Conservation (phyloP, 345 rosid genomes). For the Eucalyptus albens region DNA sequence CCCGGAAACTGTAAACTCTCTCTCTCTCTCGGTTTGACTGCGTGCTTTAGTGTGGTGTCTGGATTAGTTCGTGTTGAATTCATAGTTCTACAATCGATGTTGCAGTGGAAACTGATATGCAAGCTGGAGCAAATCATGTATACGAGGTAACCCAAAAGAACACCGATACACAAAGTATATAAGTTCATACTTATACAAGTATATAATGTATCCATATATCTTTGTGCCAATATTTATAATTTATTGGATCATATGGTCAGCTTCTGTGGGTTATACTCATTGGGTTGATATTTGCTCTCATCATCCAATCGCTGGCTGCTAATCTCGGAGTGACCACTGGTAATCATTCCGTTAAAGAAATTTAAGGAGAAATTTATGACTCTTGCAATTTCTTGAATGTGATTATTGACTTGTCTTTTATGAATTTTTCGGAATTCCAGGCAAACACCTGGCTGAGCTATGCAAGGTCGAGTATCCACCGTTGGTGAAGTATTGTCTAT, state of each 20-base stretch:
- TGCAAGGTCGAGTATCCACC: constrained; percentile 20
- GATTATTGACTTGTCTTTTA: neutral
- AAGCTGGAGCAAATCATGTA: constrained; percentile 53
- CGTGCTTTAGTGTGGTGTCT: neutral
- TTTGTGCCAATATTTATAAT: neutral
- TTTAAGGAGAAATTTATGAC: neutral
- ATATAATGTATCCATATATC: neutral
- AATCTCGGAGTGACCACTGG: constrained; percentile 62
- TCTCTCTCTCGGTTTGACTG: neutral
- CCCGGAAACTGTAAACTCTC: constrained; percentile 10
- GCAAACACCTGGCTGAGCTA: constrained; percentile 45
- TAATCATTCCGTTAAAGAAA: neutral
- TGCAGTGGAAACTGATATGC: constrained; percentile 70
- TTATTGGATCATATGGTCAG: constrained; percentile 6
- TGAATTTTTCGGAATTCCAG: neutral
- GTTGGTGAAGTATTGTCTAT: neutral
- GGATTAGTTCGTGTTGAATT: neutral
- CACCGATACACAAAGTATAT: neutral
- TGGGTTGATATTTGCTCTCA: constrained; percentile 51
- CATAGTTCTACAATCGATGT: neutral
- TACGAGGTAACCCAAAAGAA: constrained; percentile 26
- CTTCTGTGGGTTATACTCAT: constrained; percentile 48
- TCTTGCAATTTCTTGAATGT: neutral
- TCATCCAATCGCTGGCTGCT: constrained; percentile 61
- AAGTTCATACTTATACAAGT: neutral